Conservation (phyloP, 225 moss, liverwort and hornwort genomes). For the Pleurozium schreberi region DNA sequence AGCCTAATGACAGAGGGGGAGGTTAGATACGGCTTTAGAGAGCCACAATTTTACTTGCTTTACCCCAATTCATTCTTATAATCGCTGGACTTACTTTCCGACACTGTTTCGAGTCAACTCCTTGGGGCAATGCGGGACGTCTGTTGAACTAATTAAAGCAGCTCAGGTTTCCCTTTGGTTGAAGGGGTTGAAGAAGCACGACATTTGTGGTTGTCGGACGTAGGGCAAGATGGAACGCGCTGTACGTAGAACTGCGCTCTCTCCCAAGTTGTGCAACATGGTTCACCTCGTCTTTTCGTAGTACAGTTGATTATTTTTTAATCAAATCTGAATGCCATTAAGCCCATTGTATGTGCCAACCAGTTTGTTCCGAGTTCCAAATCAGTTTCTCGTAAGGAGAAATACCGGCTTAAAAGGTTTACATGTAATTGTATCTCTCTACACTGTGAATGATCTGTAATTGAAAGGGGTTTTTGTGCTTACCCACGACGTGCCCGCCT, state of each 20-base stretch:
- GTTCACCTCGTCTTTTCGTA: not conserved
- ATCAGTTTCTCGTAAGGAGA: not conserved
- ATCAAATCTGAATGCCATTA: not conserved
- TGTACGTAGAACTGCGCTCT: not conserved
- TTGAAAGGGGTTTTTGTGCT: not conserved
- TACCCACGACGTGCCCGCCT: not conserved
- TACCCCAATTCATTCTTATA: conserved; percentile 13
- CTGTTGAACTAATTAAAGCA: not conserved
- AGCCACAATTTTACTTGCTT: not conserved
- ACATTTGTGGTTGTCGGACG: not conserved
- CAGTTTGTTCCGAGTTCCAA: not conserved
- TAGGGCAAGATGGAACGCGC: conserved; percentile 5
- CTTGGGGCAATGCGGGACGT: not conserved
- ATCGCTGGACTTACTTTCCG: conserved; percentile 3
- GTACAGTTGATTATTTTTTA: not conserved
- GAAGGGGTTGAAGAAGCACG: not conserved
- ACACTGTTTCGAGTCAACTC: not conserved
- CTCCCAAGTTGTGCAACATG: not conserved
- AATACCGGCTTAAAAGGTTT: not conserved
- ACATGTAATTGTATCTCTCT: not conserved
- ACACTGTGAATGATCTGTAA: not conserved
- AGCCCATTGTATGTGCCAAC: not conserved
- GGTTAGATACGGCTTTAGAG: not conserved
- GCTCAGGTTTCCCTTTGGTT: not conserved
- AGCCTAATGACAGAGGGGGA: not conserved